Percentiles rank a stretch among this genome's conserved stretches.
These are phyloP conservation scores for Penicillium paxilli DNA, from an alignment of 495 filamentous ascomycete genomes.

Conservation along the genomic window DNA sequence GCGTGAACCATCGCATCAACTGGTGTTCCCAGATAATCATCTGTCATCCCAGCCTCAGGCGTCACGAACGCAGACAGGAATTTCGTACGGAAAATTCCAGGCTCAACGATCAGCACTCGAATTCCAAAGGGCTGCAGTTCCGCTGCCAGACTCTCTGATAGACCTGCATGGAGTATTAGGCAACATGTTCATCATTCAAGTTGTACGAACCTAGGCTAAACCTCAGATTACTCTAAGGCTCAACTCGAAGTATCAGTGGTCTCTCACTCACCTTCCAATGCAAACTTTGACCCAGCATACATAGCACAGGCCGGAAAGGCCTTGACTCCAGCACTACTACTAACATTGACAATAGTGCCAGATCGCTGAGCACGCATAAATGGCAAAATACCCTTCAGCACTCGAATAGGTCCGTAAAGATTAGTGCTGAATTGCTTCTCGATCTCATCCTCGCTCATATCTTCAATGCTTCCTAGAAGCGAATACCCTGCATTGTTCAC, in stretches of 20 bases:
- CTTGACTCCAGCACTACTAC: conserved; percentile 42
- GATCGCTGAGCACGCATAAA: conserved; percentile 41
- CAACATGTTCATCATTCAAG: too few species aligned
- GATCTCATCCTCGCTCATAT: conserved; percentile 26
- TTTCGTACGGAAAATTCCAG: conserved; percentile 37
- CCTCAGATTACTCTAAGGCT: too few species aligned
- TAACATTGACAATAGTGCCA: conserved; percentile 50
- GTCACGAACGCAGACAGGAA: conserved; percentile 13
- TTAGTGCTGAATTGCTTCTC: conserved; percentile 34
- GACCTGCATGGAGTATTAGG: too few species aligned
- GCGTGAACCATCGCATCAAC: conserved; percentile 11
- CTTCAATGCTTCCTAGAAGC: conserved; percentile 20
- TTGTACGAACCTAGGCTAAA: too few species aligned
- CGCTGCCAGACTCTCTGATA: conserved; percentile 30
- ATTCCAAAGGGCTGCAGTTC: conserved; percentile 32
- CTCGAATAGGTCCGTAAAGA: conserved; percentile 49
- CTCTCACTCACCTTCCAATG: conserved; percentile 41
- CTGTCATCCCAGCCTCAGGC: conserved; percentile 14
- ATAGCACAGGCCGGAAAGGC: conserved; percentile 38
- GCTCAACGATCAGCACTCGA: conserved; percentile 36
- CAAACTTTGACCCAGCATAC: conserved; percentile 56
- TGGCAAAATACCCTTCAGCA: conserved; percentile 47
- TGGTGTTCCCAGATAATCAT: conserved; percentile 16
- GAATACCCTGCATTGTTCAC: conserved; percentile 38
- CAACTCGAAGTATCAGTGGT: too few species aligned